Evolutionary conservation across 2,329 filamentous ascomycete species (phyloP), one percentile per base, ranked within the genome.

Genomic region (Ascosphaera apis): DNA sequence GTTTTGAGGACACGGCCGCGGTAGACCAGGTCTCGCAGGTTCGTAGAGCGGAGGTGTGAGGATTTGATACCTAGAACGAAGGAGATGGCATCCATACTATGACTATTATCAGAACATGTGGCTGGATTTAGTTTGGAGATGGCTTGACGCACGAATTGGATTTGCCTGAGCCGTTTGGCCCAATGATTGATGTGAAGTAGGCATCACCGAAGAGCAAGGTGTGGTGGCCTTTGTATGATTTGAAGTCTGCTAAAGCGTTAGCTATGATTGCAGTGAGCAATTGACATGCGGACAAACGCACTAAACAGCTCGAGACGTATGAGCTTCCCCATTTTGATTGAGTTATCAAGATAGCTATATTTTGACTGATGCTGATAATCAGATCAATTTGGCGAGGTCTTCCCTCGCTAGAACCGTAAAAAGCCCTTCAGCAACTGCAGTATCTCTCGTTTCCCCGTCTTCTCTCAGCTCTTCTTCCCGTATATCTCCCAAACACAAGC

Each of bases 61-160:
- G 88, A 98, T 55, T 95, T 93, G 55, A 98, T 95, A 44, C 88
- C 88, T 39, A 98, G 70, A 40, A 98, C 88, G 57, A 98, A 98
- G 45, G 88, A 98, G 47, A 98, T 98, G 46, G 88, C 88, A 55
- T 98, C 88, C 88, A 98, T 98, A 40, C 81, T 91, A 49, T 15
- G 44, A 15, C 34, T 38, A 17, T 23, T 31, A 31, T 42, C 28
- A 39, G 37, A 38, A 15, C 27, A 18, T 23, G n/a, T 27, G 3
- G n/a, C 15, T 19, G 25, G 11, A 23, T 33, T 33, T 12, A 9
- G 16, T 17, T 8, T 11, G 6, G 12, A 21, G 34, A 13, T 28
- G 23, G 16, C 32, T 43, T 31, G 21, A 63, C 74, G 53, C 59
- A 86, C 80, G 84, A 92, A 56, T 98, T 98, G 15, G 88, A 98